Evolutionary conservation across 345 rosid genomes (phyloP), one percentile per base, ranked within the genome.

Genomic region (Triadica sebifera): DNA sequence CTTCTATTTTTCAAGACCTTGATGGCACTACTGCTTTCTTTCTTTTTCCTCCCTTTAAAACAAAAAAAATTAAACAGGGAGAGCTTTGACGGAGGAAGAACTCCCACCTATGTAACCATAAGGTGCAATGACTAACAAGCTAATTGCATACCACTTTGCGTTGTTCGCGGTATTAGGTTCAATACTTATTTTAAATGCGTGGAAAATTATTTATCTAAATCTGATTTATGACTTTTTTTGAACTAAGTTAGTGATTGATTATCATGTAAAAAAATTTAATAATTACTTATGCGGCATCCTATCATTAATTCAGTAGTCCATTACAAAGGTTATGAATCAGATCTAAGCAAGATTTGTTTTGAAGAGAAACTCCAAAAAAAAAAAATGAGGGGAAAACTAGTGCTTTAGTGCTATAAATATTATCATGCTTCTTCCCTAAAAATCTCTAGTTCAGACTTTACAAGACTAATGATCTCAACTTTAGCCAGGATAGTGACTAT

Each of bases 401-500:
- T 29, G 34, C 34, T 29, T 29, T 29, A 6, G 47, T 43, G 47
- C 47, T 43, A 43, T 43, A 43, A 7, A 3, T 55, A 55, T 55
- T 22, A 55, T 55, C 20, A 15, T 4, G 34, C 34, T 29, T 29
- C 34, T 29, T 29, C 34, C 34, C 34, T 29, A 29, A 29, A 1
- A 29, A 29, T 29, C 34, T 29, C 34, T 29, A 29, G 34, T 2
- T 29, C 34, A 29, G 34, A 29, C 34, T 29, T 29, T 29, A 29
- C 34, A 29, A 29, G 34, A 1, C 34, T 29, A 29, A 29, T 19
- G 1, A 55, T 55, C 25, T 55, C 24, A 55, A 37, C 67, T 38
- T 62, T 62, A 62, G n/a, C 67, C 67, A 49, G 16, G 69, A 60
- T 51, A 12, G 63, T 49, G 66, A 49, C 67, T 59, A 12, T 69